A percentile compares a stretch with the other conserved stretches of the same genome.
phyloP scores from a whole-genome alignment of 129 eudicot species.

The Centrapalus pauciflorus region DNA sequence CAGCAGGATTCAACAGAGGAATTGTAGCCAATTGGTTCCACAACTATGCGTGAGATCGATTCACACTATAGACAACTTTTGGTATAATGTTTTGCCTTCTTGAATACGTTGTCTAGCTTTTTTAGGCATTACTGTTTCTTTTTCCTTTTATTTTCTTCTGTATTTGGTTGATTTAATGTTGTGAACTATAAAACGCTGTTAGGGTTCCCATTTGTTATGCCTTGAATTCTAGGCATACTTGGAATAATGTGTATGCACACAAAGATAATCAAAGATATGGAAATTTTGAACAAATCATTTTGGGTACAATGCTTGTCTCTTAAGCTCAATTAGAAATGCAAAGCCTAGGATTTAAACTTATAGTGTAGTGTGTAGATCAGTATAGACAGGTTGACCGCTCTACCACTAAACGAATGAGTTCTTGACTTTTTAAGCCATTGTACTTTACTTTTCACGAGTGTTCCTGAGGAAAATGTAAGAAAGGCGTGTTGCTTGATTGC shows the following conservation, averaged over 20 bases:
- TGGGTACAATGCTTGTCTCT: background rate
- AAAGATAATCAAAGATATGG: constrained; percentile 1
- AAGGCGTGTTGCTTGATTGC: background rate
- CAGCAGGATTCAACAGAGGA: constrained; percentile 29
- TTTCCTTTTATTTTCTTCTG: background rate
- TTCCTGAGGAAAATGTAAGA: background rate
- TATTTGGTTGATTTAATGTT: background rate
- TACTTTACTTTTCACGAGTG: background rate
- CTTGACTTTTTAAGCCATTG: background rate
- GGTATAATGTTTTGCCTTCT: background rate
- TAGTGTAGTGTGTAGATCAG: background rate
- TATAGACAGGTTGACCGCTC: background rate
- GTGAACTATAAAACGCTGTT: background rate
- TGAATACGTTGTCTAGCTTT: background rate
- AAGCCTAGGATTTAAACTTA: too few species aligned
- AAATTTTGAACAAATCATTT: background rate
- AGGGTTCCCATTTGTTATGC: background rate
- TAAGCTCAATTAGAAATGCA: background rate
- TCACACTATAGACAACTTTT: background rate
- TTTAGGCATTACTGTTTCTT: background rate
- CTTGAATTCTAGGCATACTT: background rate
- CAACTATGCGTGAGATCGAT: constrained; percentile 1
- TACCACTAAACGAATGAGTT: background rate
- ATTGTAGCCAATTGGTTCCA: background rate
- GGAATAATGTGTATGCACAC: background rate